Percentiles rank a stretch among this genome's conserved stretches.
Evolutionary conservation across 208 protist genomes (phyloP).

Genomic region (Herpetomonas muscarum): DNA sequence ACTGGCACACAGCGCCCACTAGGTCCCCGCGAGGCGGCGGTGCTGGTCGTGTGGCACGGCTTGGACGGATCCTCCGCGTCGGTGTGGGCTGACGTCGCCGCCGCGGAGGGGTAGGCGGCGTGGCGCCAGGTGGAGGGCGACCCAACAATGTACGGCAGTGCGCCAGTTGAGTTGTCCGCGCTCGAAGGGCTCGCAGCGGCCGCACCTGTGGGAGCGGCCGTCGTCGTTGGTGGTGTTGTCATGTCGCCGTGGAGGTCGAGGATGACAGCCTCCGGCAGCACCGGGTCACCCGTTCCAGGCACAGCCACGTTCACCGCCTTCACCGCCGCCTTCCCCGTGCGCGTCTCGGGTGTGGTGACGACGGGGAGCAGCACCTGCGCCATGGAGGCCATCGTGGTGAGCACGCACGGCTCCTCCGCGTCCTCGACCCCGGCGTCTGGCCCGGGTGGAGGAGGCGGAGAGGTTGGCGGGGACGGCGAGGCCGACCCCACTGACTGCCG

Average conservation of each 20-base stretch:
- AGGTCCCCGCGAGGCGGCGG: neutral
- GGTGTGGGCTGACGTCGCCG: neutral
- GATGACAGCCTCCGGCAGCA: slow-evolving; percentile 14
- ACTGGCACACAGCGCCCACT: too few relatives aligned
- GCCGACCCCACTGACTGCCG: neutral
- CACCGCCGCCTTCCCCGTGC: slow-evolving; percentile 7
- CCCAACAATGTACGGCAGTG: slow-evolving; percentile 7
- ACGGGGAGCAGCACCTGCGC: slow-evolving; percentile 4
- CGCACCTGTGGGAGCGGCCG: neutral
- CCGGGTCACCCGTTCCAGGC: slow-evolving; percentile 4
- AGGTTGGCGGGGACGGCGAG: neutral
- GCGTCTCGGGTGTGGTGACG: slow-evolving; percentile 8
- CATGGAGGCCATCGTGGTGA: slow-evolving; percentile 11
- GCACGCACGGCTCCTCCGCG: neutral
- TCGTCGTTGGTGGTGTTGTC: neutral
- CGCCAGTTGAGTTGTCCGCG: neutral
- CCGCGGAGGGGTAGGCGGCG: slow-evolving; percentile 1
- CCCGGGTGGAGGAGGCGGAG: neutral
- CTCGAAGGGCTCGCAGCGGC: neutral
- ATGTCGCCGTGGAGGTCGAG: slow-evolving; percentile 10
- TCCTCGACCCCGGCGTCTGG: neutral
- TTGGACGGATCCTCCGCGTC: neutral
- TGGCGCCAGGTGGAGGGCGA: slow-evolving; percentile 9
- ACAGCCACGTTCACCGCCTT: slow-evolving; percentile 10
- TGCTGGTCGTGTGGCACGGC: too few relatives aligned